Evolutionary conservation across 2,329 filamentous ascomycete genomes (phyloP).

Genomic region (Cylindrodendrum hubeiense): DNA sequence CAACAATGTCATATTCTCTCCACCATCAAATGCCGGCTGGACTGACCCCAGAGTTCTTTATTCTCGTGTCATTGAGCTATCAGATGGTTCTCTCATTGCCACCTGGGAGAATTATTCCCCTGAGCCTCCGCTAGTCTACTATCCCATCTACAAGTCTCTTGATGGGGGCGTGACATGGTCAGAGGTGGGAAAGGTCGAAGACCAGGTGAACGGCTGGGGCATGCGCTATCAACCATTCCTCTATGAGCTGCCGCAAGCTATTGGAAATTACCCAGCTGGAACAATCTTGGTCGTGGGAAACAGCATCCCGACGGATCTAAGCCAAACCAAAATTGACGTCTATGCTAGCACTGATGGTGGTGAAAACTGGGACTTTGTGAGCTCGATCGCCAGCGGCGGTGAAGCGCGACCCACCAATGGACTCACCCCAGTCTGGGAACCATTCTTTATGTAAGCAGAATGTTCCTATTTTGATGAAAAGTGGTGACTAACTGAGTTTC

Average conservation of each 20-base stretch:
- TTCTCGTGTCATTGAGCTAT: conserved; percentile 57
- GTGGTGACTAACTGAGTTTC: not conserved
- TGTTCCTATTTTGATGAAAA: not conserved
- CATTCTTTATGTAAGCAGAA: conserved; percentile 65
- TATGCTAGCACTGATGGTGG: conserved; percentile 75
- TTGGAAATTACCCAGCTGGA: conserved; percentile 71
- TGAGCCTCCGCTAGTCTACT: conserved; percentile 66
- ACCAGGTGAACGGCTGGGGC: conserved; percentile 74
- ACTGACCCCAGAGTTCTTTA: conserved; percentile 59
- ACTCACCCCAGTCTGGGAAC: conserved; percentile 79
- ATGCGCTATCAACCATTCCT: conserved; percentile 78
- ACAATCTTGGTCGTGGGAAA: conserved; percentile 74
- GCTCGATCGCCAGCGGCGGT: conserved; percentile 74
- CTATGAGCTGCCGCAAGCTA: conserved; percentile 69
- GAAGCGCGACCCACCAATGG: conserved; percentile 73
- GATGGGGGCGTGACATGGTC: conserved; percentile 72
- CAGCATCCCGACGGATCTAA: conserved; percentile 70
- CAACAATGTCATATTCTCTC: conserved; percentile 55
- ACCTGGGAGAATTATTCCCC: conserved; percentile 70
- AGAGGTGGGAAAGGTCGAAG: conserved; percentile 72
- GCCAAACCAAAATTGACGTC: conserved; percentile 75
- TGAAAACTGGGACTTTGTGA: conserved; percentile 75
- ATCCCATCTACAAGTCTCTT: conserved; percentile 66
- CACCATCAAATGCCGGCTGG: conserved; percentile 53
- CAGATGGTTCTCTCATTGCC: conserved; percentile 61